A percentile compares a stretch with the other conserved stretches of the same genome.
Conservation (phyloP, 768 basidiomycete species). For the Flagelloscypha sp. region DNA sequence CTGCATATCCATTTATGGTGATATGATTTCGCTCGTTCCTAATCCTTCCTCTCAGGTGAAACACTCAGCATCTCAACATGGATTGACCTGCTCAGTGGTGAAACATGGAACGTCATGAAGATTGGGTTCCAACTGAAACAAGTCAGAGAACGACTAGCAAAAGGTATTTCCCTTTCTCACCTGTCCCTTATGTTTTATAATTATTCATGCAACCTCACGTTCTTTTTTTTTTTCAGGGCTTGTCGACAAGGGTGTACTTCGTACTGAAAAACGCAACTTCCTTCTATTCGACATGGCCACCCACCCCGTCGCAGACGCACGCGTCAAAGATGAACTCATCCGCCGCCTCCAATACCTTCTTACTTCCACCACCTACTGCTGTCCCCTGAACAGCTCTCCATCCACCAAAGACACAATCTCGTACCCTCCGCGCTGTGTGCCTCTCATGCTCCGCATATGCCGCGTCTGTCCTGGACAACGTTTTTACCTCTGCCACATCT, state of each 20-base stretch:
- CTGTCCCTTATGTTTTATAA: not conserved
- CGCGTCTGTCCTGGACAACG: slow-evolving; percentile 92
- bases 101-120: slow-evolving; percentile 99
- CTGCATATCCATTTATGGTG: no score
- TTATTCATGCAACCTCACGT: slow-evolving; percentile 12
- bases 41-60: no score
- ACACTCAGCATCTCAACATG: slow-evolving; percentile 81
- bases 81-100: slow-evolving; percentile 96
- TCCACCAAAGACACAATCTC: slow-evolving; percentile 73
- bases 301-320: slow-evolving; percentile 91
- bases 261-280: slow-evolving; percentile 98
- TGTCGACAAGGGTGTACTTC: slow-evolving; percentile 97
- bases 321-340: slow-evolving; percentile 82
- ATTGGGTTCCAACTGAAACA: slow-evolving; percentile 99
- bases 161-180: slow-evolving; percentile 29
- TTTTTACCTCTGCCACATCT: no score
- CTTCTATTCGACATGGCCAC: slow-evolving; percentile 99
- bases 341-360: slow-evolving; percentile 68
- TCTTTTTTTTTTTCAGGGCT: no score
- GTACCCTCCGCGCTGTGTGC: slow-evolving; percentile 72
- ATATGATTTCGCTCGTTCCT: no score
- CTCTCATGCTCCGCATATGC: slow-evolving; percentile 90
- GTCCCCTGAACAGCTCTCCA: slow-evolving; percentile 69
- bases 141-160: slow-evolving; percentile 94
- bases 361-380: slow-evolving; percentile 73